Percentiles rank a stretch among this genome's conserved stretches.
Evolutionary conservation across 768 basidiomycete genomes (phyloP).

Genomic region (Phanerochaete carnosa): DNA sequence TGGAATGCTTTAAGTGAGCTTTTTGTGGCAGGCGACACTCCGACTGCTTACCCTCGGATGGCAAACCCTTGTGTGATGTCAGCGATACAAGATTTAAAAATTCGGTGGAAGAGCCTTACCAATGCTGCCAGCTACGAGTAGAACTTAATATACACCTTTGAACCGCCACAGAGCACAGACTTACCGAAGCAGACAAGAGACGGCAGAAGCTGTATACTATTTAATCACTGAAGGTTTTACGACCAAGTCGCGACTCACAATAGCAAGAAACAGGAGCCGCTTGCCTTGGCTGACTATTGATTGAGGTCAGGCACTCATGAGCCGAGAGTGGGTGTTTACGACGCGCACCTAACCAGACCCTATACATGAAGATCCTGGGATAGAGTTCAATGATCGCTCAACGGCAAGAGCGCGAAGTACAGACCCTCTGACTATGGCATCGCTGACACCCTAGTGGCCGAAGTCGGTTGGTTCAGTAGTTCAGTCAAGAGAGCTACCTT

Average conservation of each 20-base stretch:
- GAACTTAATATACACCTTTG: not conserved
- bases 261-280: constrained; percentile 10
- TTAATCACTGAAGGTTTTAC: not conserved
- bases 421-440: constrained; percentile 21
- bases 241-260: constrained; percentile 15
- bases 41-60: constrained; percentile 8
- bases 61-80: not conserved
- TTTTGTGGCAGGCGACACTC: not conserved
- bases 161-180: not conserved
- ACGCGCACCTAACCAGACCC: constrained; percentile 20
- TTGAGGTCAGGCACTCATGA: not conserved
- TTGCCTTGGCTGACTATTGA: constrained; percentile 19
- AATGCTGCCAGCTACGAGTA: not conserved
- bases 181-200: not conserved
- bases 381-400: not conserved
- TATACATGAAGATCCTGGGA: constrained; percentile 21
- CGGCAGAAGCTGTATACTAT: not conserved
- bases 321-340: not conserved
- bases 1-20: not conserved
- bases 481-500: not conserved
- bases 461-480: not conserved
- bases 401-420: too few relatives aligned
- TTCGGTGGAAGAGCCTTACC: not conserved
- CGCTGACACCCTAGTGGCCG: constrained; percentile 19
- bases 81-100: not conserved